These are phyloP conservation scores for Centaurea solstitialis DNA, from an alignment of 129 eudicot genomes.

Conservation along the genomic window DNA sequence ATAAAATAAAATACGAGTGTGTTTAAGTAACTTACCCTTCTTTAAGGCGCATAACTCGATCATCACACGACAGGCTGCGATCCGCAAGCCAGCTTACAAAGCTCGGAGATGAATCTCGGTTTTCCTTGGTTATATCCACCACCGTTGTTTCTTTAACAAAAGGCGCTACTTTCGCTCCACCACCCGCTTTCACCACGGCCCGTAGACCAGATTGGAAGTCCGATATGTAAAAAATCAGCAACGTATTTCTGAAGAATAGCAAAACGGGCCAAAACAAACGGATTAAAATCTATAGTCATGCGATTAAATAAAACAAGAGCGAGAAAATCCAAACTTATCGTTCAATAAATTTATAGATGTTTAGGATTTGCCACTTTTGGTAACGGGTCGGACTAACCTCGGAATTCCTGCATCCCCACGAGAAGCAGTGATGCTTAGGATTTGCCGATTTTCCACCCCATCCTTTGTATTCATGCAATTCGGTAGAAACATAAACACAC, in stretches of 20 bases:
- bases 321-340: no score
- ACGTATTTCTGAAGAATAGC: slow-evolving; percentile 65
- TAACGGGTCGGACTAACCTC: slow-evolving; percentile 57
- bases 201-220: slow-evolving; percentile 92
- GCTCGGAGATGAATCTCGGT: slow-evolving; percentile 62
- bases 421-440: slow-evolving; percentile 71
- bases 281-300: background rate
- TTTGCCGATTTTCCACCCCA: slow-evolving; percentile 85
- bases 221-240: slow-evolving; percentile 91
- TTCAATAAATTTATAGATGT: background rate
- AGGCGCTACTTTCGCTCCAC: slow-evolving; percentile 91
- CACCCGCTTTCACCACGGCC: slow-evolving; percentile 95
- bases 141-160: slow-evolving; percentile 76
- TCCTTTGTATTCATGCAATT: slow-evolving; percentile 82
- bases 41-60: slow-evolving; percentile 86
- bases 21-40: slow-evolving; percentile 68
- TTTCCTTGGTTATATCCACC: slow-evolving; percentile 66
- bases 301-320: no score
- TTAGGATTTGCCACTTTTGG: background rate
- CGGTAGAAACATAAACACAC: slow-evolving; percentile 87
- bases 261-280: background rate
- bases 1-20: background rate
- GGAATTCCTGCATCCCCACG: slow-evolving; percentile 89
- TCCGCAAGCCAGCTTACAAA: slow-evolving; percentile 92
- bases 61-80: slow-evolving; percentile 85